These are phyloP conservation scores for Delonix regia DNA, from an alignment of 306 rosid genomes.

Conservation along the genomic window DNA sequence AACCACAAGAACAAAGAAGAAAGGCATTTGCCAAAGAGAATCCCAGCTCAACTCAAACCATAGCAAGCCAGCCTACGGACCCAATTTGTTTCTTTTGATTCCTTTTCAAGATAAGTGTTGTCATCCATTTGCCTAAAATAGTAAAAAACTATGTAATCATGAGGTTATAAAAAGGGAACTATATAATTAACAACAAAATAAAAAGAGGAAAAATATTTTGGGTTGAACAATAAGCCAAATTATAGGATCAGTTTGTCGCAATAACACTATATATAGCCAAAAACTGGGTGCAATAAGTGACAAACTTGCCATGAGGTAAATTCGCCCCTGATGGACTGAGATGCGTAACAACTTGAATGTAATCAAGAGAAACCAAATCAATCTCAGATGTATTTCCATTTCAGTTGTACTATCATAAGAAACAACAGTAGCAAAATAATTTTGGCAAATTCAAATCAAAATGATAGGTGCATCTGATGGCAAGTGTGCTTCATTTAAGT, in stretches of 20 bases:
- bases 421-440: background rate
- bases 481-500: background rate
- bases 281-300: background rate
- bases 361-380: background rate
- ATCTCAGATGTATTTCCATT: conserved; percentile 19
- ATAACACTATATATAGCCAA: too few relatives aligned
- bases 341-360: background rate
- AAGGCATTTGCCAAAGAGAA: too few relatives aligned
- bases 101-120: background rate
- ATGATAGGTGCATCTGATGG: background rate
- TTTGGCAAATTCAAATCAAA: background rate
- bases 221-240: too few relatives aligned
- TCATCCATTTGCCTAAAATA: background rate
- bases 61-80: conserved; percentile 2
- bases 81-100: background rate
- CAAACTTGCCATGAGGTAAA: conserved; percentile 20
- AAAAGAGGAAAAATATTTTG: too few relatives aligned
- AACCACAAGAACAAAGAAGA: background rate
- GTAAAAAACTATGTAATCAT: background rate
- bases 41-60: too few relatives aligned
- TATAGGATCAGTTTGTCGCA: too few relatives aligned
- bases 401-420: background rate
- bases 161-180: too few relatives aligned
- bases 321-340: background rate
- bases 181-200: too few relatives aligned